Base-by-base conservation (phyloP, 805 yeast species). In the Diddensiella santjacobensis region DNA sequence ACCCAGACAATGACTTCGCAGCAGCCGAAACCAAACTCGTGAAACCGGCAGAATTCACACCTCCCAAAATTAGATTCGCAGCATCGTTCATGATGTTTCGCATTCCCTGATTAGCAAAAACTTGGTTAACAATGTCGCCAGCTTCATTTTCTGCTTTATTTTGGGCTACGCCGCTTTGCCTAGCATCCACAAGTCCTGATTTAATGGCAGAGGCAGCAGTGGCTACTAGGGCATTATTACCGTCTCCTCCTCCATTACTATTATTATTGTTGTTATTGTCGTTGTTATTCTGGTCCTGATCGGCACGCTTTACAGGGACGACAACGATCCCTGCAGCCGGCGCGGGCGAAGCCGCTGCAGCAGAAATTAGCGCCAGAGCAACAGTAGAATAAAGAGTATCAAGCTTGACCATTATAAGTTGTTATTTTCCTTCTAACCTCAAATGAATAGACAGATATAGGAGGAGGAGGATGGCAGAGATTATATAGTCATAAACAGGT, bases 191-290 rank as follows among this genome's bases (percentile, higher is more conserved):
- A n/a, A 35, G 42, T n/a, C 42, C 15, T n/a, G 15, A 19, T 22
- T 22, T 40, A 20, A 23, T 20, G 13, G 42, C 30, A 20, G 42
- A 19, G 17, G 29, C 42, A 20, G 42, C 23, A 40, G 15, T 40
- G 26, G 18, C 30, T 15, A 23, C 15, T 13, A 22, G 42, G 15
- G 38, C 15, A 17, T 35, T 35, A 6, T 35, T 8, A 17, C 8
- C 18, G 6, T 17, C 18, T 8, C 20, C 38, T n/a, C 38, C 38
- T 13, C 15, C 8, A 35, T 8, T 10, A 17, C 15, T 35, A 17
- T 17, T 35, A 35, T 35, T 35, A 8, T 35, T 8, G 15, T 15
- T 8, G 38, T 35, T 17, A 8, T 35, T 13, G 18, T 35, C 15
- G 20, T 17, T 15, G 20, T 13, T 26, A 26, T 26, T 26, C 8